Base-by-base conservation (phyloP, 805 yeast genomes). In the Huiozyma sinensis region DNA sequence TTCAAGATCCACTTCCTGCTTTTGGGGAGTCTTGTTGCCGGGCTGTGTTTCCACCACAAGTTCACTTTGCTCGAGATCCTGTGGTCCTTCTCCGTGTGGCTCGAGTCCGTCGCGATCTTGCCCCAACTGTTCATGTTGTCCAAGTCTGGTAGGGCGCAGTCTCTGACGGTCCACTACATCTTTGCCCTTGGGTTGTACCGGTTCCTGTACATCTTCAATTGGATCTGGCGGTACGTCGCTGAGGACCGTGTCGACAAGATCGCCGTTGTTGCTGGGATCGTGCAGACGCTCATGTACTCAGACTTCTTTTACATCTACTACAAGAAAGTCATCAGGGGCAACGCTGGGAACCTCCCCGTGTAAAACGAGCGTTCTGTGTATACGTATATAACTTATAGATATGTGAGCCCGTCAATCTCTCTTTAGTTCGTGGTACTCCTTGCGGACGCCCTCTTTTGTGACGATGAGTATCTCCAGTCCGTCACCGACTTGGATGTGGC, bases 401-500 rank as follows among this genome's bases (percentile, higher is more conserved):
- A n/a, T 13, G 2, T 10, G 11, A 31, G 34, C 32, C 9, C 33
- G 33, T 53, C 48, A 90, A 71, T 90, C 97, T 63, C 83, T 80
- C 76, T 92, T 87, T 63, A 92, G 73, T 47, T 94, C 94, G 62
- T 68, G 83, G 65, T 77, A 82, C 63, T 86, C 95, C 37, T 76
- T 79, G 67, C 81, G 76, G 40, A 87, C 85, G 42, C 98, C 98
- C 27, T 88, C 95, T 62, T 88, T 89, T 10, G 97, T 87, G 47
- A 90, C 89, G 54, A 92, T 84, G 51, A 83, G 70, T 40, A 92
- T 81, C 65, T 92, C 95, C 50, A 92, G 73, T 6, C 92, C 95
- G 70, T 92, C 98, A 70, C 98, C 98, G 43, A 92, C 97, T 54
- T 89, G 94, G 55, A 92, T 92, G 66, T 92, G 97, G 74, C 98